Evolutionary conservation across 352 stramenopile species (phyloP).

Genomic region (Pythium folliculosum): DNA sequence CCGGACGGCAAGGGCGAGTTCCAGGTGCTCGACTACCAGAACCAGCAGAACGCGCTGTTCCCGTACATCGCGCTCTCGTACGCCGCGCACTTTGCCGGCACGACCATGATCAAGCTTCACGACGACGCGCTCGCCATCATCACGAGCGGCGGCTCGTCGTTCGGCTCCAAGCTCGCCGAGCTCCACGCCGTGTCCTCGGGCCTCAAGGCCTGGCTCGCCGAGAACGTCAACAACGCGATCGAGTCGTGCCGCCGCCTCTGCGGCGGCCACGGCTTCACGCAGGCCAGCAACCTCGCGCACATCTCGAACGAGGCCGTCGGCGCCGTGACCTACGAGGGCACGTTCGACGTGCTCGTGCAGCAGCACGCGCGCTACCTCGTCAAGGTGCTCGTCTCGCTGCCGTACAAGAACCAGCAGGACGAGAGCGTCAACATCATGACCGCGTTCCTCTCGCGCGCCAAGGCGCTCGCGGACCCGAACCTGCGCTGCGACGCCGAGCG

Average conservation of each 20-base stretch:
- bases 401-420: conserved; percentile 18
- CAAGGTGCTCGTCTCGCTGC: conserved; percentile 39
- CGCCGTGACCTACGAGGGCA: conserved; percentile 66
- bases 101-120: conserved; percentile 34
- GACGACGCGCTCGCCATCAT: conserved; percentile 38
- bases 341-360: conserved; percentile 69
- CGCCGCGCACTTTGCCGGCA: conserved; percentile 40
- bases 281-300: conserved; percentile 33
- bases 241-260: conserved; percentile 51
- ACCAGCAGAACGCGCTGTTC: conserved; percentile 54
- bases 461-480: conserved; percentile 32
- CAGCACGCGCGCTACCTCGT: conserved; percentile 63
- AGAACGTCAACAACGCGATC: conserved; percentile 46
- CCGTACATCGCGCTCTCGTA: conserved; percentile 50
- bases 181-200: conserved; percentile 59
- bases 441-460: conserved; percentile 39
- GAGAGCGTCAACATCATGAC: conserved; percentile 9
- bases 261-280: conserved; percentile 28
- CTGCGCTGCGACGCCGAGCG: conserved; percentile 39
- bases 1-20: conserved; percentile 46
- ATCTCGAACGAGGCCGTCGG: conserved; percentile 47
- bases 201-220: conserved; percentile 53
- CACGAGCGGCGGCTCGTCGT: conserved; percentile 35
- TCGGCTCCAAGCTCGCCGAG: conserved; percentile 44
- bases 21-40: conserved; percentile 64